These are phyloP conservation scores for Heliamphora pulchella DNA, from an alignment of 179 eudicot species.

Conservation along the genomic window DNA sequence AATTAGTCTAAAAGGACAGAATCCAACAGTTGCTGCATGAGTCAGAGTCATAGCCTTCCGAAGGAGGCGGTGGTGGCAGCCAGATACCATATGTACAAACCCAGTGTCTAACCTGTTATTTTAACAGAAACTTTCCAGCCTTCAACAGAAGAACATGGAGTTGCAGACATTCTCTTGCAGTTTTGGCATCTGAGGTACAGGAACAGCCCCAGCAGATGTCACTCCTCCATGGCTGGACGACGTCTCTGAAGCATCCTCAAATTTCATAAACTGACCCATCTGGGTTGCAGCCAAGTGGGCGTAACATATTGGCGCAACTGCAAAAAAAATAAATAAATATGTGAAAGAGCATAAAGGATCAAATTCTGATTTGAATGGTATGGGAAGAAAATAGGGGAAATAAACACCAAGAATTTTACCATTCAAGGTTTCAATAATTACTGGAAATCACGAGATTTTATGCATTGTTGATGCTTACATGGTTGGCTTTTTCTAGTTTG, in stretches of 20 bases:
- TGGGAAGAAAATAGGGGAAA: background rate
- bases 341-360: background rate
- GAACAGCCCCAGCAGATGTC: constrained; percentile 45
- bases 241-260: constrained; percentile 61
- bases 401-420: background rate
- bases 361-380: background rate
- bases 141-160: constrained; percentile 61
- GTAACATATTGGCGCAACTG: constrained; percentile 71
- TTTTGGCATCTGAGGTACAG: constrained; percentile 60
- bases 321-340: background rate
- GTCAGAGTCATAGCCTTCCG: too few relatives aligned
- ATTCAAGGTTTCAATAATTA: too few relatives aligned
- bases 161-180: constrained; percentile 44
- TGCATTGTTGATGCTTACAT: too few relatives aligned
- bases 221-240: constrained; percentile 56
- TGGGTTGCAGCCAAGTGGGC: constrained; percentile 82
- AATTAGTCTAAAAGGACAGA: too few relatives aligned
- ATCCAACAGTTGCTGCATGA: too few relatives aligned
- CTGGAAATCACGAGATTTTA: too few relatives aligned
- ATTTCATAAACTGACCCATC: constrained; percentile 57
- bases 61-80: too few relatives aligned
- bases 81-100: background rate
- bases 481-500: too few relatives aligned
- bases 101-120: background rate
- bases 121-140: background rate